These are phyloP conservation scores for Sphagnum fallax DNA, from an alignment of 228 moss, liverwort and hornwort species.

Conservation along the genomic window DNA sequence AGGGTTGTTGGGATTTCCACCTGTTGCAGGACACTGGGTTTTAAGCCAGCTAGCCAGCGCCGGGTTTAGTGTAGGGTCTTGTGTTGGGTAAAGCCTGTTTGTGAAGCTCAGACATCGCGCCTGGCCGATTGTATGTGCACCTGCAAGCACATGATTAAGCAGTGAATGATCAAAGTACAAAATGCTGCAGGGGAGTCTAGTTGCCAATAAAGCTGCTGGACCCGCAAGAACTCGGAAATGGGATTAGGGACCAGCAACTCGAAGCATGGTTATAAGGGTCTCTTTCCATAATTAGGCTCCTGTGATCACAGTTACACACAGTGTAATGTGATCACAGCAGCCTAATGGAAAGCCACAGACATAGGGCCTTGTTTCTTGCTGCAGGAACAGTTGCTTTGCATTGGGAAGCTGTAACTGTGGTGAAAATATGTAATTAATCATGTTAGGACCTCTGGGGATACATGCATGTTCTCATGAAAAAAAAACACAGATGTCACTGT, in stretches of 20 bases:
- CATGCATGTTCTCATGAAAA: too few species aligned
- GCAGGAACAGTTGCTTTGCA: too few species aligned
- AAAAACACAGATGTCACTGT: too few species aligned
- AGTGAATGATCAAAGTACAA: too few species aligned
- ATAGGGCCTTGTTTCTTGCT: too few species aligned
- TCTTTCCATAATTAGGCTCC: neutral
- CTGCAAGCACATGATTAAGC: slow-evolving; percentile 6
- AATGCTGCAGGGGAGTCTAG: too few species aligned
- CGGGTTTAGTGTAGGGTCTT: slow-evolving; percentile 15
- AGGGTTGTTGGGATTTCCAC: slow-evolving; percentile 2
- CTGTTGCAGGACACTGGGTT: slow-evolving; percentile 10
- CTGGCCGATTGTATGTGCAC: slow-evolving; percentile 44
- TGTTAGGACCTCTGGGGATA: too few species aligned
- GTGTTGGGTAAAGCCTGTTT: slow-evolving; percentile 22
- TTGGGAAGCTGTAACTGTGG: too few species aligned
- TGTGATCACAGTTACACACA: neutral
- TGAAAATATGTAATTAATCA: too few species aligned
- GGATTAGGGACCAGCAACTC: neutral
- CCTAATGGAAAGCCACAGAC: too few species aligned
- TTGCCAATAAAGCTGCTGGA: too few species aligned
- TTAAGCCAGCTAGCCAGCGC: slow-evolving; percentile 19
- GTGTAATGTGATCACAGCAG: too few species aligned
- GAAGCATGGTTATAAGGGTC: neutral
- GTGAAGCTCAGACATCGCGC: slow-evolving; percentile 26
- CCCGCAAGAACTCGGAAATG: neutral